Evolutionary conservation across 805 yeast species (phyloP).

Genomic region (Ogataea allantospora): DNA sequence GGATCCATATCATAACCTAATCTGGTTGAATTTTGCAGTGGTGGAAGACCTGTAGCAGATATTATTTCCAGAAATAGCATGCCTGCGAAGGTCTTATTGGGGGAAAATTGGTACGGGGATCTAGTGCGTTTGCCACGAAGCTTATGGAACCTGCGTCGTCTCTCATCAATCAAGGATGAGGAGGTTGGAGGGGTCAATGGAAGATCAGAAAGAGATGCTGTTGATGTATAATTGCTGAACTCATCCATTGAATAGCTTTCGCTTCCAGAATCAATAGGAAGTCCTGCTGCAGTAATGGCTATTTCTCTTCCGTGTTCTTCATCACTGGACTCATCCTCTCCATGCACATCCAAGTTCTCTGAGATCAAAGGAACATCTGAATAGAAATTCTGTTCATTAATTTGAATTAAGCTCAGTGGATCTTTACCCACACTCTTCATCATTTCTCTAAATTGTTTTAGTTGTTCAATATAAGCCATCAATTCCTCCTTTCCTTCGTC

Average conservation of each 20-base stretch:
- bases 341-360: conserved; percentile 3
- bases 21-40: conserved; percentile 64
- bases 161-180: conserved; percentile 5
- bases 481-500: conserved; percentile 9
- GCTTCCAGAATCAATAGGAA: conserved; percentile 9
- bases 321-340: conserved; percentile 10
- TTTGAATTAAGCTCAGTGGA: conserved; percentile 15
- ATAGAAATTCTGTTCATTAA: conserved; percentile 25
- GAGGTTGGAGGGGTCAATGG: conserved; percentile 20
- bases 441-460: conserved; percentile 8
- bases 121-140: conserved; percentile 10
- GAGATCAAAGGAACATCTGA: conserved; percentile 7
- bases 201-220: conserved; percentile 20
- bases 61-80: conserved; percentile 74
- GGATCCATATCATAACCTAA: conserved; percentile 95
- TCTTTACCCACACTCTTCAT: conserved; percentile 15
- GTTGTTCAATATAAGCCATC: conserved; percentile 13
- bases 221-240: conserved; percentile 15
- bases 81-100: conserved; percentile 51
- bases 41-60: conserved; percentile 76
- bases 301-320: conserved; percentile 4
- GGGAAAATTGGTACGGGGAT: conserved; percentile 35
- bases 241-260: conserved; percentile 22
- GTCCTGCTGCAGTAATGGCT: not conserved
- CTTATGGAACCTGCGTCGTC: conserved; percentile 12